These are phyloP conservation scores for Phytophthora nicotianae DNA, from an alignment of 352 stramenopile species.

Conservation along the genomic window DNA sequence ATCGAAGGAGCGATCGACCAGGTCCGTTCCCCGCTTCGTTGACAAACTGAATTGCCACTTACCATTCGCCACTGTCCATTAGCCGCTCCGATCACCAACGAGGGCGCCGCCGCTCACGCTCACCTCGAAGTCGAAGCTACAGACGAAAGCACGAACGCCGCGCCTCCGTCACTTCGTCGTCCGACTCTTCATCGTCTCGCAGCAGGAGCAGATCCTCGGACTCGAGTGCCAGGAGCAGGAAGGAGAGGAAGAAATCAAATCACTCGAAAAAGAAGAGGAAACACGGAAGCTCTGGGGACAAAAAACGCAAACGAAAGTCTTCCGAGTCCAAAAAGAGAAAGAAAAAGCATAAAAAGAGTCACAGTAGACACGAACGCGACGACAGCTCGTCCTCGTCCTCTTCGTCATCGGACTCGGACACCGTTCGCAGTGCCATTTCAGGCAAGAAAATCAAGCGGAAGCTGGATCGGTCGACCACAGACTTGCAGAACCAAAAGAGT, in stretches of 20 bases:
- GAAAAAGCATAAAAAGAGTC: conserved; percentile 45
- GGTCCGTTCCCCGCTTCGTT: conserved; percentile 2
- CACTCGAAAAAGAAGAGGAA: conserved; percentile 47
- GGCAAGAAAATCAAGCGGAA: conserved; percentile 90
- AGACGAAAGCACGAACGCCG: conserved; percentile 32
- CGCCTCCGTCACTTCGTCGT: conserved; percentile 20
- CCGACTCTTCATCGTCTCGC: conserved; percentile 30
- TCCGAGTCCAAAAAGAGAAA: conserved; percentile 40
- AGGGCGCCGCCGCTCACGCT: conserved; percentile 18
- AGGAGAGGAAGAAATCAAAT: conserved; percentile 25
- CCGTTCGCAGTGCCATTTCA: conserved; percentile 78
- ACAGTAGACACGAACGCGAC: conserved; percentile 18
- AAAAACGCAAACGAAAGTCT: conserved; percentile 45
- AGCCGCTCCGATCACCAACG: conserved; percentile 4
- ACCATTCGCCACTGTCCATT: not conserved
- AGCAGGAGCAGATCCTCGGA: conserved; percentile 33
- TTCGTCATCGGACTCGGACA: conserved; percentile 69
- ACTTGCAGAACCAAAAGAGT: conserved; percentile 74
- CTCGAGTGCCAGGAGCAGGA: conserved; percentile 34
- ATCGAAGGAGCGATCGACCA: conserved; percentile 25
- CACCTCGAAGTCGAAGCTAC: conserved; percentile 16
- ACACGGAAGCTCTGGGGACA: conserved; percentile 35
- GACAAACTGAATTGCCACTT: not conserved
- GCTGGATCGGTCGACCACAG: conserved; percentile 55
- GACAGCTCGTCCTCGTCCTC: conserved; percentile 37